Evolutionary conservation across 345 rosid species (phyloP).

Genomic region (Acer saccharum): DNA sequence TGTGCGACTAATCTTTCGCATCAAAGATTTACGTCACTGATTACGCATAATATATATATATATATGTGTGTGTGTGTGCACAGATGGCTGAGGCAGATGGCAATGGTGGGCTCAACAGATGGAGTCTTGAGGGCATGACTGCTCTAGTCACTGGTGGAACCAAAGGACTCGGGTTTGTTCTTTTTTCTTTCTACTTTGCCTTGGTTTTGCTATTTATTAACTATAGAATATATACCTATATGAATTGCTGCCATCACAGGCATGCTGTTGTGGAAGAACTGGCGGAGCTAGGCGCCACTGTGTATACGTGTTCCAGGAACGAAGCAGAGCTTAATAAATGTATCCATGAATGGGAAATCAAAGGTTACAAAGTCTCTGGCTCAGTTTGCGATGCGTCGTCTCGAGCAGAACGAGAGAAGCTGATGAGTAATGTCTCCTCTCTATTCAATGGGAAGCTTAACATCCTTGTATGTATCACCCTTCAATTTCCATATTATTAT

Average conservation of each 20-base stretch:
- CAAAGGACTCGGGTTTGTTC: slow-evolving; percentile 57
- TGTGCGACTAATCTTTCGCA: too few relatives aligned
- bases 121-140: slow-evolving; percentile 35
- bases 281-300: slow-evolving; percentile 51
- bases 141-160: slow-evolving; percentile 76
- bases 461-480: slow-evolving; percentile 43
- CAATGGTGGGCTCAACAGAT: neutral
- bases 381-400: slow-evolving; percentile 60
- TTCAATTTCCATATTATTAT: too few relatives aligned
- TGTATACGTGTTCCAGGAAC: slow-evolving; percentile 42
- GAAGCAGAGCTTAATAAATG: slow-evolving; percentile 35
- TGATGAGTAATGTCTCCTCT: slow-evolving; percentile 41
- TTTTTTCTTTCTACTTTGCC: neutral
- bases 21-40: too few relatives aligned
- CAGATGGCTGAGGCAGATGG: too few relatives aligned
- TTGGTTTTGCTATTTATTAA: too few relatives aligned
- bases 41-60: too few relatives aligned
- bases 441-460: slow-evolving; percentile 48
- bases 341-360: slow-evolving; percentile 40
- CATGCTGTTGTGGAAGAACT: slow-evolving; percentile 58
- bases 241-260: slow-evolving; percentile 19
- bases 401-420: slow-evolving; percentile 37
- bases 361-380: slow-evolving; percentile 47
- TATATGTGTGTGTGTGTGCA: too few relatives aligned
- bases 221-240: too few relatives aligned